Evolutionary conservation across 2,329 filamentous ascomycete species (phyloP).

Genomic region (Pseudogymnoascus sp.): DNA sequence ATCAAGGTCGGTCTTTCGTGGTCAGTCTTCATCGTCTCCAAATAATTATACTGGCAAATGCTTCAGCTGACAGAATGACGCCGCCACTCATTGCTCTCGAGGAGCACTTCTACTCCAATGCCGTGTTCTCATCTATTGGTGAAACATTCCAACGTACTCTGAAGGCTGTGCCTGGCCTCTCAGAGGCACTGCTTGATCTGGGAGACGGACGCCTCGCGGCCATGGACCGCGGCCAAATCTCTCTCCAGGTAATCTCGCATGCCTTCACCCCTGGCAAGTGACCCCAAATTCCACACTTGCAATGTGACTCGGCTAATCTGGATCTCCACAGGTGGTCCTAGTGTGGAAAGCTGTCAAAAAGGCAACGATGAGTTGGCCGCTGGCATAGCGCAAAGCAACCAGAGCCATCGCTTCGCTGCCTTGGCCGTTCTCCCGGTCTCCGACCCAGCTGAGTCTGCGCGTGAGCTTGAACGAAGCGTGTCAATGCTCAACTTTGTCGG

Average conservation of each 20-base stretch:
- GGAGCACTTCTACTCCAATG: conserved; percentile 29
- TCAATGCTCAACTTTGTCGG: conserved; percentile 40
- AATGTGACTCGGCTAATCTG: background rate
- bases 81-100: conserved; percentile 35
- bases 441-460: conserved; percentile 32
- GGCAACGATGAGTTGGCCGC: conserved; percentile 29
- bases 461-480: conserved; percentile 35
- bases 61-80: background rate
- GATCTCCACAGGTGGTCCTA: background rate
- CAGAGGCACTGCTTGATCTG: conserved; percentile 15
- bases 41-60: background rate
- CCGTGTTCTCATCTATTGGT: conserved; percentile 14
- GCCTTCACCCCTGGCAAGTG: conserved; percentile 14
- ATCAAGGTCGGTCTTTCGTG: background rate
- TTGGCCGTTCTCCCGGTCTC: conserved; percentile 38
- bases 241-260: conserved; percentile 29
- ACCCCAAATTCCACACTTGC: background rate
- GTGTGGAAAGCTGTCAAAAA: conserved; percentile 5
- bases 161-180: conserved; percentile 7
- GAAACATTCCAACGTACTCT: conserved; percentile 24
- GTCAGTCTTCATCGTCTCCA: background rate
- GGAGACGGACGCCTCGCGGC: conserved; percentile 19
- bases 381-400: conserved; percentile 25
- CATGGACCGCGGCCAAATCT: conserved; percentile 23
- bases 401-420: conserved; percentile 33